These are phyloP conservation scores for Magnolia sinica DNA, from an alignment of 164 flowering plant genomes.

Conservation along the genomic window DNA sequence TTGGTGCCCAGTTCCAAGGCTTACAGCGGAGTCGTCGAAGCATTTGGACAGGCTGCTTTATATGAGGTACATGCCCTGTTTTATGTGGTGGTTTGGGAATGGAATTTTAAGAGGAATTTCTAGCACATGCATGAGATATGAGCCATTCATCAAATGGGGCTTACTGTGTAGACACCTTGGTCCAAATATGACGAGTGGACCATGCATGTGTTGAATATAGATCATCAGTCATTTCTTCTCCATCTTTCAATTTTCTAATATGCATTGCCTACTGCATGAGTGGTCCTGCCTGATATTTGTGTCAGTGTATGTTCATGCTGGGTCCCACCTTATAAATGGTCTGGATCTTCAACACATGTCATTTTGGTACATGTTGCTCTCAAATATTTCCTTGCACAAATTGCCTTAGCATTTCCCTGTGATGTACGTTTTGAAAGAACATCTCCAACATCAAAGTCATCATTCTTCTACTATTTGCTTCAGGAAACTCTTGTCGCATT, in stretches of 20 bases:
- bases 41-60: conserved; percentile 85
- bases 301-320: neutral
- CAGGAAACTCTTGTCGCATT: conserved; percentile 83
- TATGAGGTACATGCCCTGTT: conserved; percentile 41
- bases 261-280: neutral
- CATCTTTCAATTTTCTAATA: neutral
- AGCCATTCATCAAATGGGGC: neutral
- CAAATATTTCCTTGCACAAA: neutral
- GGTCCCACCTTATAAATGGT: neutral
- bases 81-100: neutral
- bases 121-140: neutral
- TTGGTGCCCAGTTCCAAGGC: conserved; percentile 82
- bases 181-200: neutral
- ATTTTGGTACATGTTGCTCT: neutral
- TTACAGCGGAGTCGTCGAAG: conserved; percentile 80
- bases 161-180: neutral
- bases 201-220: neutral
- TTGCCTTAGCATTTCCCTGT: neutral
- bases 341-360: neutral
- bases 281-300: neutral
- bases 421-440: neutral
- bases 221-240: neutral
- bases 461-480: conserved; percentile 1
- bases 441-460: neutral
- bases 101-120: neutral